Evolutionary conservation across 116 monocot species (phyloP), one percentile per base, ranked within the genome.

Genomic region (Trichopus zeylanicus): DNA sequence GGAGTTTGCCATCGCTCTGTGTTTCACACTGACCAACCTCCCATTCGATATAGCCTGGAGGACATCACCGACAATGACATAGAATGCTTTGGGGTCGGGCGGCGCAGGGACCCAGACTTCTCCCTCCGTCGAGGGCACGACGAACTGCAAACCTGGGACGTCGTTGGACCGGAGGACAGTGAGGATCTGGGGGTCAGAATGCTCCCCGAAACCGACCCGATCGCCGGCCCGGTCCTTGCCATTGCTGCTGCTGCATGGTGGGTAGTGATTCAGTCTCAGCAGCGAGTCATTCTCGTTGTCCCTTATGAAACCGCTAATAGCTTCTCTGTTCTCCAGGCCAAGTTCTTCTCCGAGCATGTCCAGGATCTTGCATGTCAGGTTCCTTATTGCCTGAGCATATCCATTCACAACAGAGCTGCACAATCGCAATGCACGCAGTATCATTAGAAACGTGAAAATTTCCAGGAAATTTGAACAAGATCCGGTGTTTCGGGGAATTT

Each of bases 131-230:
- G 65, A 61, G 5, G 28, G n/a, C n/a, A n/a, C 33, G 13, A 66
- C 63, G 31, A 95, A 70, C 61, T 95, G 90, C 30, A 95, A 70
- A 13, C 95, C 95, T 8, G 65, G 62, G n/a, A 79, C 79, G 47
- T 81, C 75, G 62, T 95, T 89, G 23, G 95, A 86, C 16, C 81
- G 53, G 20, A 95, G 74, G 10, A 95, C 22, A 27, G 83, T 86
- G 29, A 95, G 16, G 60, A 95, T 67, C 79, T 89, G 95, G 38
- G 95, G 95, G 66, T 95, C 95, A 0, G 95, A 68, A 65, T 95
- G 95, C 68, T 95, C 95, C 8, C 95, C 95, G 29, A 95, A 95
- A 12, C 95, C 87, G 27, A 84, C 67, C 48, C 75, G 11, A 0
- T 16, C 15, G 19, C 55, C 25, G 6, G 30, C 67, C 19, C 9